Evolutionary conservation across 768 basidiomycete genomes (phyloP).

Genomic region (Exidia glandulosa): DNA sequence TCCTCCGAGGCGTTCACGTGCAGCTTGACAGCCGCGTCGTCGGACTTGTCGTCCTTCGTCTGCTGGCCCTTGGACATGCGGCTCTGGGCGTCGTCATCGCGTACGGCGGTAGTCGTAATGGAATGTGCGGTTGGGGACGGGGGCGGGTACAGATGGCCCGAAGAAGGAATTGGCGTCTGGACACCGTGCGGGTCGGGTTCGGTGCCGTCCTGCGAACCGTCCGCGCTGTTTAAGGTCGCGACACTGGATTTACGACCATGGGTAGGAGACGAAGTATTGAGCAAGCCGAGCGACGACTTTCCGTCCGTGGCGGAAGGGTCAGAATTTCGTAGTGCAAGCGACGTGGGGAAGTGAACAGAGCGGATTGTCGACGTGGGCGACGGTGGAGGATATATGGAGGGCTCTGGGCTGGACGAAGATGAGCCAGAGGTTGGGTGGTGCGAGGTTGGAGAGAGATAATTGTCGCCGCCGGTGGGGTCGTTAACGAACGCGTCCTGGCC

Average conservation of each 20-base stretch:
- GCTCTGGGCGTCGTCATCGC: not conserved
- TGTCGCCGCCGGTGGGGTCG: not conserved
- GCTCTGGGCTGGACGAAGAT: not conserved
- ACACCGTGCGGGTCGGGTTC: constrained; percentile 34
- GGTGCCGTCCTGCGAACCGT: constrained; percentile 32
- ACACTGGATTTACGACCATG: constrained; percentile 42
- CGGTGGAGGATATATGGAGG: constrained; percentile 35
- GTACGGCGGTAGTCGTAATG: constrained; percentile 11
- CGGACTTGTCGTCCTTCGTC: constrained; percentile 8
- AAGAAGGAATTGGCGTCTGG: constrained; percentile 19
- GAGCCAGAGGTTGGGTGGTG: constrained; percentile 15
- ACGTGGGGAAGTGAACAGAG: constrained; percentile 45
- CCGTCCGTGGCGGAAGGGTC: constrained; percentile 48
- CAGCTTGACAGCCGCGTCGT: constrained; percentile 12
- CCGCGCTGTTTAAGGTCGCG: constrained; percentile 41
- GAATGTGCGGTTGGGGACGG: constrained; percentile 24
- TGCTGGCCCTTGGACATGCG: constrained; percentile 16
- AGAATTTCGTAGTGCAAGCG: constrained; percentile 49
- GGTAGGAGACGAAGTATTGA: constrained; percentile 26
- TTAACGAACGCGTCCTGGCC: not conserved
- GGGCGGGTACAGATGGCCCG: constrained; percentile 24
- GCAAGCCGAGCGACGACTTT: constrained; percentile 38
- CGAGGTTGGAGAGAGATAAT: constrained; percentile 7
- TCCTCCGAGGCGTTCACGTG: constrained; percentile 30
- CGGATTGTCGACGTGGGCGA: constrained; percentile 68